Evolutionary conservation across 768 basidiomycete species (phyloP), one percentile per base, ranked within the genome.

Genomic region (Leucosporidium yakuticum): DNA sequence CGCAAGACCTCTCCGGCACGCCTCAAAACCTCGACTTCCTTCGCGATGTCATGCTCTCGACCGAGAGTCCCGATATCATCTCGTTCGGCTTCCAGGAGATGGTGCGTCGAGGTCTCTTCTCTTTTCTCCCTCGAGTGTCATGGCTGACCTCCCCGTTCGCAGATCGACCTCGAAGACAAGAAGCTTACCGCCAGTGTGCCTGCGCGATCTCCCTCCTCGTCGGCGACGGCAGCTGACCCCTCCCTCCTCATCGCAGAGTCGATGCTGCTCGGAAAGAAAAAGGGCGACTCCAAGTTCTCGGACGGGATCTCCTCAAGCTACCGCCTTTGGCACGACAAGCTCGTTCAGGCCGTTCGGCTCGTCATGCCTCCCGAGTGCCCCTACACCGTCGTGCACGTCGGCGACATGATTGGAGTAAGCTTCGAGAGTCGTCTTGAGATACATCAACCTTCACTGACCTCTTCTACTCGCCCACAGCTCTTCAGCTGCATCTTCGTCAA

Each of bases 61-160:
- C 88, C 48, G 86, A 89, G 19, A 74, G 79, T 17, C 90, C 95
- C 4, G 94, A 97, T 70, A 87, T 98, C 73, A 88, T 99, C 70
- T 84, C 86, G 6, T 95, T 99, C 74, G 93, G 93, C 2, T 88
- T 98, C 78, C 95, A 99, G 78, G 95, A 98, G 79, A 84, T 97
- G 49, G 69, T 64, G 21, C 36, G 63, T 34, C 34, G 2, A n/a
- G n/a, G n/a, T 29, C 9, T 29, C 48, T 36, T 14, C 1, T 0
- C 9, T 9, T 21, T 27, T 19, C 17, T 15, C 11, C 4, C 29
- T 4, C 25, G 9, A 47, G 39, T 0, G 0, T 31, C 1, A 31
- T 29, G n/a, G 2, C 39, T 48, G 32, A n/a, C n/a, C 8, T 27
- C 39, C 3, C 23, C 27, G n/a, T 31, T 15, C 27, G 20, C 66